A percentile compares a stretch with the other conserved stretches of the same genome.
These are phyloP conservation scores for Skeletonema tropicum DNA, from an alignment of 108 stramenopile genomes.

Conservation along the genomic window DNA sequence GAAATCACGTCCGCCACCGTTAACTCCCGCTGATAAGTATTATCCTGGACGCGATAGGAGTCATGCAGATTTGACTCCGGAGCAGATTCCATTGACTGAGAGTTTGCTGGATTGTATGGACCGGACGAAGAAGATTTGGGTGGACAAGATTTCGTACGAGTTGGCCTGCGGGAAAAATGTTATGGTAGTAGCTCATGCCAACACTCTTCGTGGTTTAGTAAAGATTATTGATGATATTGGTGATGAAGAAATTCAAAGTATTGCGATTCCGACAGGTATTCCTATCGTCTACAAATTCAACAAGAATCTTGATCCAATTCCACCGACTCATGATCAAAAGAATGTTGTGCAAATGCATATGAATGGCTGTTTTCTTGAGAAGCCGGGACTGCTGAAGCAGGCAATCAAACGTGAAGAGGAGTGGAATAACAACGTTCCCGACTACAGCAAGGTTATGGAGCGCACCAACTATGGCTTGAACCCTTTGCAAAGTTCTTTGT, in stretches of 20 bases:
- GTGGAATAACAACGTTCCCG: conserved; percentile 78
- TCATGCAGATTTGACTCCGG: conserved; percentile 77
- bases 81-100: conserved; percentile 89
- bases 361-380: conserved; percentile 86
- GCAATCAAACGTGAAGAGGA: conserved; percentile 86
- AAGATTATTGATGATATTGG: conserved; percentile 75
- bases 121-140: conserved; percentile 86
- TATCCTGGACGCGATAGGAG: conserved; percentile 90
- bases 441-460: conserved; percentile 73
- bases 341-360: conserved; percentile 73
- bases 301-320: conserved; percentile 61
- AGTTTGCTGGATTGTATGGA: conserved; percentile 90
- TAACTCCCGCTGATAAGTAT: conserved; percentile 63
- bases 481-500: conserved; percentile 69
- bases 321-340: conserved; percentile 56
- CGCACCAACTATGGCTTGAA: conserved; percentile 53
- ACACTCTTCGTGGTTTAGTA: conserved; percentile 82
- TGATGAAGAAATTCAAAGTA: conserved; percentile 82
- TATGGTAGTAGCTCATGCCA: conserved; percentile 93
- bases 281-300: conserved; percentile 95
- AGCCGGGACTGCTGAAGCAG: conserved; percentile 84
- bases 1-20: conserved; percentile 79
- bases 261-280: conserved; percentile 95
- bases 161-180: conserved; percentile 86
- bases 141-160: conserved; percentile 83